These are phyloP conservation scores for Hymenoscyphus albidus DNA, from an alignment of 2,329 filamentous ascomycete genomes.

Conservation along the genomic window DNA sequence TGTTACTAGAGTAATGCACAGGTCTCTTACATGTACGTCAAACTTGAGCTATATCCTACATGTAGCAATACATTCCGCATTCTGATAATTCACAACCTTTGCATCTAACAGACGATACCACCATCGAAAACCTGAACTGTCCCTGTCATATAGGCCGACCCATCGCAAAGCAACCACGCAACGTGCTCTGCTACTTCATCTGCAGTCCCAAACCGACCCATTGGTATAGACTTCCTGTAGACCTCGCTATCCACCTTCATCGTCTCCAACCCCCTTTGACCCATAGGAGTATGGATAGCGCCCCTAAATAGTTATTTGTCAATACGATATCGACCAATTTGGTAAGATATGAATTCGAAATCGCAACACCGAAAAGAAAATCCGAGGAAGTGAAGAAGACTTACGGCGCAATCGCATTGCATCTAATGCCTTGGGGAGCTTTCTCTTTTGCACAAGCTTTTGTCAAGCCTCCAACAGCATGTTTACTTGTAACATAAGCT, in stretches of 20 bases:
- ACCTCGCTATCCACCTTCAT: background rate
- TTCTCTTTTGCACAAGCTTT: slow-evolving; percentile 33
- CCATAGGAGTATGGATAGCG: slow-evolving; percentile 16
- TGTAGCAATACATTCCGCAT: background rate
- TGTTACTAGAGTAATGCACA: too few relatives aligned
- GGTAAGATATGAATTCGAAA: background rate
- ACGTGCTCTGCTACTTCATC: slow-evolving; percentile 32
- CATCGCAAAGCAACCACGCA: slow-evolving; percentile 19
- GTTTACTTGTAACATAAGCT: slow-evolving; percentile 33
- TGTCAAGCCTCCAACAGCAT: slow-evolving; percentile 34
- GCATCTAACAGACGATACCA: slow-evolving; percentile 10
- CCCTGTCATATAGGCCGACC: slow-evolving; percentile 14
- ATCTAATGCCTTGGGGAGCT: slow-evolving; percentile 18
- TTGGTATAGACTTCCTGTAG: slow-evolving; percentile 16
- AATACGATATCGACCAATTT: background rate
- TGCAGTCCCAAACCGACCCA: slow-evolving; percentile 33
- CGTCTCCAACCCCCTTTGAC: background rate
- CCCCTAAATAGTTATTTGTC: slow-evolving; percentile 8
- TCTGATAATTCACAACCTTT: background rate
- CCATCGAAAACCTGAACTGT: slow-evolving; percentile 17
- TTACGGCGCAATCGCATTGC: slow-evolving; percentile 22
- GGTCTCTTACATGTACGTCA: background rate
- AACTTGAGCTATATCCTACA: background rate
- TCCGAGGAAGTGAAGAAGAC: slow-evolving; percentile 2
- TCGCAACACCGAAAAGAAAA: background rate